Base-by-base conservation (phyloP, 345 rosid genomes). In the Toxicodendron radicans region DNA sequence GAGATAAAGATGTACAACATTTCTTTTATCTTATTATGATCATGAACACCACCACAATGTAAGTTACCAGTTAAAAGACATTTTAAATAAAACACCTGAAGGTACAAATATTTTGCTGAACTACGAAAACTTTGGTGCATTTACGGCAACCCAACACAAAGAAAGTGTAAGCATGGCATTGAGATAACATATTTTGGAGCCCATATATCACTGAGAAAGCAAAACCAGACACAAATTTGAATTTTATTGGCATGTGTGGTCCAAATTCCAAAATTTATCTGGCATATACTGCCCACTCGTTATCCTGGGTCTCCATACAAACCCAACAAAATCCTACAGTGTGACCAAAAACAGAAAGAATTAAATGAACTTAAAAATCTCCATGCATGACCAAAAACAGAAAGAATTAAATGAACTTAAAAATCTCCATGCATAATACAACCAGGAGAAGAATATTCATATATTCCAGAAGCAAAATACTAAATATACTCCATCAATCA, bases 381-480 rank as follows among this genome's bases (percentile, higher is more conserved):
- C 23, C 27, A 33, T 32, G 72, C 62, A 70, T n/a, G 18, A 16
- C 23, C 56, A 45, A 32, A 35, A 12, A 2, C 20, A 17, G 14
- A 60, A 0, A 24, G 4, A 53, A 12, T 38, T 5, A 27, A 10
- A 8, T 35, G 8, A 51, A 7, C 59, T 18, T n/a, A 23, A 0
- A 27, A 48, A 35, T 11, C 38, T 65, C 23, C 27, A 33, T 32
- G 72, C 62, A 70, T 27, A 27, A 70, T 27, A 27, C 16, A 30
- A 30, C 32, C 18, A 53, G 20, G 62, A 38, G 27, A 49, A 27
- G 18, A 58, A 70, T 33, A 30, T 38, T 27, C 14, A 3, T 3
- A 35, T 24, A 43, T 59, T 61, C 78, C 58, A 32, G 24, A 27
- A 23, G 68, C 65, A 53, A 57, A 52, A 23, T 27, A 60, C 48